Evolutionary conservation across 2,329 filamentous ascomycete genomes (phyloP), one percentile per base, ranked within the genome.

Genomic region (Onygenales sp.): DNA sequence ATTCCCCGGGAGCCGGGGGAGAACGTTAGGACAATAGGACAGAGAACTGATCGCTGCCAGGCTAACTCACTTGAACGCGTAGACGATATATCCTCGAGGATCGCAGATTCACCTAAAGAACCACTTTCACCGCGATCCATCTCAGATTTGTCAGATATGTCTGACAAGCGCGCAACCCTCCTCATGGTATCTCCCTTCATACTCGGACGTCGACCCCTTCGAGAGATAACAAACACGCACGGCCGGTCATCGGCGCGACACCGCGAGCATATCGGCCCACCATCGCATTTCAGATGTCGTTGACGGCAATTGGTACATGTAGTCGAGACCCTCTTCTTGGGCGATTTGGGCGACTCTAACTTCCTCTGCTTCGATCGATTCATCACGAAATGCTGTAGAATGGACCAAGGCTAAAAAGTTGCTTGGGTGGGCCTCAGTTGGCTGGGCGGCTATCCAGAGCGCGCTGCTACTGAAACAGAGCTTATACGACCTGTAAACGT

Each of bases 281-380:
- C 47, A 17, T 54, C 52, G 40, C 52, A 54, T 45, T 54, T 54
- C 17, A 54, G 27, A 45, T 54, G 52, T 40, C 52, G 37, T 51
- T 54, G 47, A 51, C 52, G 52, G 31, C 52, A 54, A 33, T 54
- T 54, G n/a, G 52, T 54, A 31, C 52, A 54, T 1, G 52, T 54
- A 42, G 34, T 52, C 10, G 50, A 52, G 32, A 52, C 42, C 32
- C 27, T 36, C 8, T 37, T 52, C 34, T 47, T 52, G 40, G 50
- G 42, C 21, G 31, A 34, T 7, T 52, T 52, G 40, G 50, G 42
- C 13, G 31, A 34, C 3, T 52, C 50, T 17, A 46, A 34, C 17
- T 11, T 42, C 27, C 34, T 36, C 50, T 46, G 50, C 42, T 46
- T 52, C 27, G 42, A 31, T 31, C 42, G 50, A 39, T 52, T 39